phyloP scores from a whole-genome alignment of 108 stramenopile species.

The Cylindrotheca closterium region DNA sequence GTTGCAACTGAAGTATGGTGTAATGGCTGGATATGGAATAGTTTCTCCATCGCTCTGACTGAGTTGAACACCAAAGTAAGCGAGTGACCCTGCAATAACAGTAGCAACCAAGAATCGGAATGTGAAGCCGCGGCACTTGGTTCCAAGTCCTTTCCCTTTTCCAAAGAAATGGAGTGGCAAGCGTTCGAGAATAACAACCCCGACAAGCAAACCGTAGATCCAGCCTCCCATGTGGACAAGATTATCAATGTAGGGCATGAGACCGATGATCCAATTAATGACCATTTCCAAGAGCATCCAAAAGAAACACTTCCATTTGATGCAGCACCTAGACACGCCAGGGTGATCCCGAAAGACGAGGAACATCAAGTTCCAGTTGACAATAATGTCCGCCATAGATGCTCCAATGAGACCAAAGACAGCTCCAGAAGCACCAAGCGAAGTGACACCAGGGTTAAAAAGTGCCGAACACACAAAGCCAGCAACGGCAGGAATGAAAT shows the following conservation, averaged over 20 bases:
- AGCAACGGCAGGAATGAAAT: conserved; percentile 73
- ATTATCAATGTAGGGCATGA: conserved; percentile 83
- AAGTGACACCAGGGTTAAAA: conserved; percentile 78
- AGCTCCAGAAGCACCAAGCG: conserved; percentile 92
- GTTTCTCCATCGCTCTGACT: conserved; percentile 50
- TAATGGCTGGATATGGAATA: conserved; percentile 61
- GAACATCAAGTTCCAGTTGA: conserved; percentile 78
- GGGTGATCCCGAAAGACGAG: conserved; percentile 19
- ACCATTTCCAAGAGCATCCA: conserved; percentile 72
- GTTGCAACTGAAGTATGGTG: conserved; percentile 70
- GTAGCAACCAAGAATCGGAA: conserved; percentile 57
- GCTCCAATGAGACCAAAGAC: conserved; percentile 91
- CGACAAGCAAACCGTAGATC: conserved; percentile 74
- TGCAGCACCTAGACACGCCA: conserved; percentile 5
- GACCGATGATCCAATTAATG: conserved; percentile 69
- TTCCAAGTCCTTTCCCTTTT: conserved; percentile 24
- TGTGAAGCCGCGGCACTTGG: conserved; percentile 31
- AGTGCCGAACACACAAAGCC: conserved; percentile 80
- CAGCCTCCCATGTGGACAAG: conserved; percentile 79
- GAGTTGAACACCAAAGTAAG: conserved; percentile 50
- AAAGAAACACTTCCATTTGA: conserved; percentile 25
- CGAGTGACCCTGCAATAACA: conserved; percentile 48
- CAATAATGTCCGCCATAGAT: conserved; percentile 83
- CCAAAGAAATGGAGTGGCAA: conserved; percentile 65
- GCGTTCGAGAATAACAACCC: conserved; percentile 59